These are phyloP conservation scores for Mycena sanguinolenta DNA, from an alignment of 768 basidiomycete species.

Conservation along the genomic window DNA sequence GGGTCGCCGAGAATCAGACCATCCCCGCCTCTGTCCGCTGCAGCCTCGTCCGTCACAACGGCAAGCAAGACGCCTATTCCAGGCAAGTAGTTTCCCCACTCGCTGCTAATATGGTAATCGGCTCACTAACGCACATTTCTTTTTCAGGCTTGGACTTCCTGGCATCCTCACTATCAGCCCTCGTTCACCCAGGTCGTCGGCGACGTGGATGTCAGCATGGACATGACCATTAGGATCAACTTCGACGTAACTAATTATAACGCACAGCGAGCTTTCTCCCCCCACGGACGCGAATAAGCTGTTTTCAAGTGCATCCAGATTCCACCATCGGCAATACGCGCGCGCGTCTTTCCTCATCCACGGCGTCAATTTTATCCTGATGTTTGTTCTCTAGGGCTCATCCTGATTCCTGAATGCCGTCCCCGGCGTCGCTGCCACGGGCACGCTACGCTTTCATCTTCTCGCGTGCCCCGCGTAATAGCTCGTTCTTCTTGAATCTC, in stretches of 20 bases:
- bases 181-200: conserved; percentile 28
- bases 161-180: conserved; percentile 60
- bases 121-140: no score
- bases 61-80: conserved; percentile 2
- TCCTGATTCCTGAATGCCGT: conserved; percentile 42
- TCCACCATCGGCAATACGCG: conserved; percentile 31
- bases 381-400: conserved; percentile 18
- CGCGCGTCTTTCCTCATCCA: conserved; percentile 19
- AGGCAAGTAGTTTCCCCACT: conserved; percentile 42
- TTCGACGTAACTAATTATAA: conserved; percentile 29
- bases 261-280: conserved; percentile 32
- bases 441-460: conserved; percentile 11
- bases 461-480: no score
- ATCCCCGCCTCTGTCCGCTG: conserved; percentile 15
- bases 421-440: conserved; percentile 43
- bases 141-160: conserved; percentile 54
- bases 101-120: no score
- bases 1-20: conserved; percentile 26
- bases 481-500: not conserved
- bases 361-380: not conserved
- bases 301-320: conserved; percentile 8
- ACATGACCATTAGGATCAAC: conserved; percentile 29
- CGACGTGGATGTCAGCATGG: conserved; percentile 29
- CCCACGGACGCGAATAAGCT: conserved; percentile 7
- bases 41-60: conserved; percentile 16